phyloP scores from a whole-genome alignment of 495 filamentous ascomycete genomes.

The Penicillium cosmopolitanum region DNA sequence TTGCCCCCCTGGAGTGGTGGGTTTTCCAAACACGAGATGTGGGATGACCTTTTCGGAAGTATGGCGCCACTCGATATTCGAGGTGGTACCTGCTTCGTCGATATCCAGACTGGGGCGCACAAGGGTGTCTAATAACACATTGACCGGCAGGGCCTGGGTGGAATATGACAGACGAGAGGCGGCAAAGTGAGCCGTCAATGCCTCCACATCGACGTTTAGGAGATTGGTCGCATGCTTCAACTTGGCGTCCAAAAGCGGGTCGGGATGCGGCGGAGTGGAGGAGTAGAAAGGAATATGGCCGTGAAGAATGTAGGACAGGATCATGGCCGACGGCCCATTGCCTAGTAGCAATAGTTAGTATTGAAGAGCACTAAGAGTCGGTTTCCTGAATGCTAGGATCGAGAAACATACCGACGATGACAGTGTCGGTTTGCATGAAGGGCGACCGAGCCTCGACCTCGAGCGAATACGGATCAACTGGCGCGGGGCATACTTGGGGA shows the following conservation, averaged over 20 bases:
- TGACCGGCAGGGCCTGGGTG: conserved; percentile 66
- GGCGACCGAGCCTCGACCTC: conserved; percentile 36
- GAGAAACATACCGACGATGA: conserved; percentile 48
- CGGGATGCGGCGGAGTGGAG: conserved; percentile 58
- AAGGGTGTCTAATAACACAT: conserved; percentile 66
- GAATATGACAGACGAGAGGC: conserved; percentile 66
- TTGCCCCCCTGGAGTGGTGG: conserved; percentile 60
- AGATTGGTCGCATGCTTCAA: conserved; percentile 46
- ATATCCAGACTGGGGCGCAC: conserved; percentile 67
- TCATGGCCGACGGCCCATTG: conserved; percentile 68
- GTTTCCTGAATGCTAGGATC: neutral
- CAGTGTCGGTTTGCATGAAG: conserved; percentile 51
- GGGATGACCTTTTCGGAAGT: conserved; percentile 55
- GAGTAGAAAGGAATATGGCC: conserved; percentile 65
- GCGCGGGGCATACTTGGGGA: conserved; percentile 43
- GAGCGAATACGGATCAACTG: conserved; percentile 23
- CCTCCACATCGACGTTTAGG: conserved; percentile 49
- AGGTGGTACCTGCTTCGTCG: conserved; percentile 49
- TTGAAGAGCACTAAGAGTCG: conserved; percentile 19
- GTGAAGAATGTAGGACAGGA: conserved; percentile 70
- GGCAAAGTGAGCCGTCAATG: conserved; percentile 63
- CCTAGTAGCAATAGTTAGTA: conserved; percentile 38
- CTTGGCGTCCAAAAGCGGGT: conserved; percentile 61
- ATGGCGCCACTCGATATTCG: conserved; percentile 61
- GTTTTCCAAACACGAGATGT: conserved; percentile 62